Evolutionary conservation across 202 grass and related monocot genomes (phyloP).

Genomic region (Schoenoplectus triqueter): DNA sequence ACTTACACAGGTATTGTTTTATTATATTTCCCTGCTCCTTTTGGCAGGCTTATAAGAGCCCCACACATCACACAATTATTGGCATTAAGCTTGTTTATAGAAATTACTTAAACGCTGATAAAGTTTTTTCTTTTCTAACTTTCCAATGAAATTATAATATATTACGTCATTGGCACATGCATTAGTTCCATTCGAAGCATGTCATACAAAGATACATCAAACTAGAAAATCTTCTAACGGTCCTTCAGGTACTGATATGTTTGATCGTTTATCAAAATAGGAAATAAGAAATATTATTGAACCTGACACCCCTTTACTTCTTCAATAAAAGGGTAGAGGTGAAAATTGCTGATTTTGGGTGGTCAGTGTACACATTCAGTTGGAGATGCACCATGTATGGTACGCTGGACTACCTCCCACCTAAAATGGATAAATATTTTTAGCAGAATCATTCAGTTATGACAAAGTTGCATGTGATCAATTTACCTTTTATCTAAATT

Average conservation of each 20-base stretch:
- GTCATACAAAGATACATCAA: constrained; percentile 96
- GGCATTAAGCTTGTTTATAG: neutral
- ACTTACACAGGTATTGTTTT: constrained; percentile 74
- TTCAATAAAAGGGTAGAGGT: constrained; percentile 61
- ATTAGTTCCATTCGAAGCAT: constrained; percentile 86
- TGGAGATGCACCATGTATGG: constrained; percentile 87
- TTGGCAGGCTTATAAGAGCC: neutral
- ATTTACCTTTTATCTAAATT: neutral
- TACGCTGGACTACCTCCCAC: constrained; percentile 89
- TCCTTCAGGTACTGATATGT: constrained; percentile 47
- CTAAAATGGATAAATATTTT: constrained; percentile 82
- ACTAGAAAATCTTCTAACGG: constrained; percentile 89
- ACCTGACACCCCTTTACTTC: constrained; percentile 35
- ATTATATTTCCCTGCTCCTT: neutral
- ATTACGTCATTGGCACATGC: constrained; percentile 78
- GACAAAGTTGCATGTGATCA: neutral
- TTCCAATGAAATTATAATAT: constrained; percentile 54
- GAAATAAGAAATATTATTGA: neutral
- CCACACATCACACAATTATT: neutral
- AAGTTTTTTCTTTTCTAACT: constrained; percentile 1
- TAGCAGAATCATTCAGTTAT: neutral
- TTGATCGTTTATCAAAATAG: constrained; percentile 16
- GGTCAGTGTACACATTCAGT: constrained; percentile 84
- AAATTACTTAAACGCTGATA: neutral
- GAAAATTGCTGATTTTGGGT: constrained; percentile 97